A percentile compares a stretch with the other conserved stretches of the same genome.
These are phyloP conservation scores for Phytophthora pluvialis DNA, from an alignment of 352 stramenopile genomes.

Conservation along the genomic window DNA sequence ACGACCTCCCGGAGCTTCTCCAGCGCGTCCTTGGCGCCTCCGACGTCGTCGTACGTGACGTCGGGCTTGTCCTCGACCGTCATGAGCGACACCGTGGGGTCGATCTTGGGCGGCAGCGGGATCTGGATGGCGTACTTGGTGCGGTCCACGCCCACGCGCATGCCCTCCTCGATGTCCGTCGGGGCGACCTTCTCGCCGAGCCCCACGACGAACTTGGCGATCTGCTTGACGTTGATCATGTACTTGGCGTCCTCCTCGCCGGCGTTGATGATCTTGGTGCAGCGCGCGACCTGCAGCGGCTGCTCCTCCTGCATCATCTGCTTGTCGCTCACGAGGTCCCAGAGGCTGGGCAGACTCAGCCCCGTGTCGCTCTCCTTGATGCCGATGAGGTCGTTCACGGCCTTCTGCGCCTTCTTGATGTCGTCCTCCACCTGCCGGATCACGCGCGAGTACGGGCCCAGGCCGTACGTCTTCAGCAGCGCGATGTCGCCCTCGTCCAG, in stretches of 20 bases:
- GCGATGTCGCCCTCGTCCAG: conserved; percentile 97
- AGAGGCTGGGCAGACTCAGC: conserved; percentile 97
- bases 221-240: conserved; percentile 99
- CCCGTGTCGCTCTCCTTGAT: conserved; percentile 99
- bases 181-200: conserved; percentile 98
- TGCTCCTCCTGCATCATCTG: conserved; percentile 99
- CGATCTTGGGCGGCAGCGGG: conserved; percentile 98
- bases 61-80: conserved; percentile 99
- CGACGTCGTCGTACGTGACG: conserved; percentile 99
- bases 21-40: conserved; percentile 97
- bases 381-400: conserved; percentile 92
- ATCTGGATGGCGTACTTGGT: conserved; percentile 98
- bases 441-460: conserved; percentile 96
- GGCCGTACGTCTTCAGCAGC: conserved; percentile 98
- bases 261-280: conserved; percentile 95
- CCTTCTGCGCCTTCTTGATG: conserved; percentile 97
- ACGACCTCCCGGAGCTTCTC: conserved; percentile 99
- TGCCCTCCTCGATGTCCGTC: conserved; percentile 99
- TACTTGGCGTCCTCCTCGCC: conserved; percentile 98
- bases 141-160: conserved; percentile 98
- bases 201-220: conserved; percentile 99
- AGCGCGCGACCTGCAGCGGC: conserved; percentile 96
- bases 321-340: conserved; percentile 99
- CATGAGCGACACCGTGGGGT: conserved; percentile 96
- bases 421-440: conserved; percentile 99